Conservation (phyloP, 768 basidiomycete genomes). For the Lactifluus echinatus region DNA sequence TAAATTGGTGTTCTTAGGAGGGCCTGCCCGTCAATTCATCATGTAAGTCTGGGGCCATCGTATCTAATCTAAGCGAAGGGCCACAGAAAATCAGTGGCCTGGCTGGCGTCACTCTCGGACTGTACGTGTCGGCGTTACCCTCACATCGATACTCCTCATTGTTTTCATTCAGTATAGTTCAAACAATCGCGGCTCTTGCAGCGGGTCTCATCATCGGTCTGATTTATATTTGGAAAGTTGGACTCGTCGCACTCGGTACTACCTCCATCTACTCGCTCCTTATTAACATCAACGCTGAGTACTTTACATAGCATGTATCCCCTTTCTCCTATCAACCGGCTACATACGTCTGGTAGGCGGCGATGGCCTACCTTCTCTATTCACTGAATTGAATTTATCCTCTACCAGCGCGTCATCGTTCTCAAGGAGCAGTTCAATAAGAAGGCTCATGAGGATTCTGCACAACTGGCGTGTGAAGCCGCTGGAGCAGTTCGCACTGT, state of each 20-base stretch:
- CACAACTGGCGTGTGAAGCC: conserved; percentile 86
- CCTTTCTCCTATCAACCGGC: conserved; percentile 58
- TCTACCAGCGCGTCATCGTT: conserved; percentile 61
- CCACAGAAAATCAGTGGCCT: conserved; percentile 81
- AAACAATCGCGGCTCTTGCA: conserved; percentile 55
- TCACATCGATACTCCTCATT: not conserved
- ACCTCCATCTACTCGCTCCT: conserved; percentile 16
- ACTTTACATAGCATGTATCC: conserved; percentile 45
- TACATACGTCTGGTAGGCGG: conserved; percentile 67
- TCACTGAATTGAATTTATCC: not conserved
- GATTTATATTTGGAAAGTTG: conserved; percentile 61
- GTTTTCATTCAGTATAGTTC: conserved; percentile 49
- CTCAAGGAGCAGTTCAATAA: conserved; percentile 80
- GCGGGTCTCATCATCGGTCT: conserved; percentile 68
- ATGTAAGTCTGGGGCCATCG: conserved; percentile 62
- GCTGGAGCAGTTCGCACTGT: conserved; percentile 85
- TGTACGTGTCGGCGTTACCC: conserved; percentile 32
- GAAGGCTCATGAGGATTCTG: conserved; percentile 63
- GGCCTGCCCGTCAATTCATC: conserved; percentile 8
- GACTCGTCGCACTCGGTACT: conserved; percentile 79
- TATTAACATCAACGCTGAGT: not conserved
- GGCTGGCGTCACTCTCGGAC: conserved; percentile 76
- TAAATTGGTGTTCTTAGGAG: conserved; percentile 2
- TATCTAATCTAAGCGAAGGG: conserved; percentile 66
- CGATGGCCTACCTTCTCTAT: not conserved